Evolutionary conservation across 2,329 filamentous ascomycete genomes (phyloP).

Genomic region (Parastagonospora nodorum): DNA sequence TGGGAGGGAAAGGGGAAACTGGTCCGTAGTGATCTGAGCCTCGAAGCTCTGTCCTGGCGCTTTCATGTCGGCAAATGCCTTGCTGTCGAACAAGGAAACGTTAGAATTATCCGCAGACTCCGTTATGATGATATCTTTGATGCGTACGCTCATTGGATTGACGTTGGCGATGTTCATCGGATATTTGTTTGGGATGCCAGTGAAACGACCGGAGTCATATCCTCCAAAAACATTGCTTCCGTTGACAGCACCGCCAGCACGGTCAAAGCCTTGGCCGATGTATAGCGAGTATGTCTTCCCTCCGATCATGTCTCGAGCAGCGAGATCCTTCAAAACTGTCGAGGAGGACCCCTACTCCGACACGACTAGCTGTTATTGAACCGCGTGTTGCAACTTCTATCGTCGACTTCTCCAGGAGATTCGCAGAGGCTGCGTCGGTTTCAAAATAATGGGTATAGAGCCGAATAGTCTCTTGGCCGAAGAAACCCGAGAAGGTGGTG

Average conservation of each 20-base stretch:
- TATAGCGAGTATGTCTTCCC: constrained; percentile 51
- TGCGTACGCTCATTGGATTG: constrained; percentile 46
- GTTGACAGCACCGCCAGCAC: constrained; percentile 49
- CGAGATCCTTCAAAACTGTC: constrained; percentile 47
- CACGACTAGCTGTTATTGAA: constrained; percentile 36
- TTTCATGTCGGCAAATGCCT: constrained; percentile 38
- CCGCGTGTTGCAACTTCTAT: constrained; percentile 43
- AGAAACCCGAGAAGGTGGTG: constrained; percentile 29
- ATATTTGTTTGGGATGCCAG: constrained; percentile 40
- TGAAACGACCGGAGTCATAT: constrained; percentile 51
- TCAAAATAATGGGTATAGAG: constrained; percentile 50
- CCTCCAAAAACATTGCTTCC: constrained; percentile 52
- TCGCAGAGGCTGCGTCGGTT: constrained; percentile 45
- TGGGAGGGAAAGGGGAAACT: constrained; percentile 50
- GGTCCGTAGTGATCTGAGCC: constrained; percentile 50
- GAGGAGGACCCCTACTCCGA: constrained; percentile 51
- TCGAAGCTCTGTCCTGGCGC: constrained; percentile 42
- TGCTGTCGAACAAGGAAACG: constrained; percentile 42
- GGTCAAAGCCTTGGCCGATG: constrained; percentile 49
- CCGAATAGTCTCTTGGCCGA: constrained; percentile 43
- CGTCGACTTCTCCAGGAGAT: constrained; percentile 39
- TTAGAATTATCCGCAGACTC: constrained; percentile 34
- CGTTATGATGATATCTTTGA: constrained; percentile 48
- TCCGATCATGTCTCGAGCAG: constrained; percentile 41
- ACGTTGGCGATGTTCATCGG: constrained; percentile 34